Conservation (phyloP, 495 filamentous ascomycete genomes). For the Neurospora sp. region DNA sequence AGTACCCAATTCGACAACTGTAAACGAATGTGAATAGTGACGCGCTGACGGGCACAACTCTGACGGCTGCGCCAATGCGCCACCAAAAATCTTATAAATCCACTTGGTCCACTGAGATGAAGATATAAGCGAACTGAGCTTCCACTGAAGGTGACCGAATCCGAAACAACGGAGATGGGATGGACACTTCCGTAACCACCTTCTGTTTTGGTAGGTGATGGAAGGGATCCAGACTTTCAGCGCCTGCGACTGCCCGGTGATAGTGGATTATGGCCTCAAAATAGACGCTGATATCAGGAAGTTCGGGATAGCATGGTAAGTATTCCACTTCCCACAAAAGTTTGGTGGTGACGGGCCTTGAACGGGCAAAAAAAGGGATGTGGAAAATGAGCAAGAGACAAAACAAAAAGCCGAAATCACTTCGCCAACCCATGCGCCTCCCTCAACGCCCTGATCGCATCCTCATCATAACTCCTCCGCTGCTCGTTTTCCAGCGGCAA, state of each 20-base stretch:
- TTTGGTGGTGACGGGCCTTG: neutral
- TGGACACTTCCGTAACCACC: neutral
- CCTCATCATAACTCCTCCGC: slow-evolving; percentile 26
- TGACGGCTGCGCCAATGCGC: neutral
- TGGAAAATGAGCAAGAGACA: neutral
- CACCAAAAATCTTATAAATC: neutral
- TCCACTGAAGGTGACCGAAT: neutral
- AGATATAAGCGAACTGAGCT: neutral
- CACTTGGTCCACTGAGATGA: neutral
- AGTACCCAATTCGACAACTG: neutral
- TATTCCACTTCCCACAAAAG: neutral
- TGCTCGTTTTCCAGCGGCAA: slow-evolving; percentile 18
- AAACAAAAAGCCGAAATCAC: neutral
- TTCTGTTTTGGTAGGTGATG: neutral
- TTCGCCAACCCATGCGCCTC: slow-evolving; percentile 19
- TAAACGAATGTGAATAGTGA: neutral
- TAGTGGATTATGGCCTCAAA: neutral
- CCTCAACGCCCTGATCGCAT: slow-evolving; percentile 22
- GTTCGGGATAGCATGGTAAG: neutral
- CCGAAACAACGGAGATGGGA: neutral
- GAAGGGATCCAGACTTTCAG: neutral
- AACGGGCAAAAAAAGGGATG: neutral
- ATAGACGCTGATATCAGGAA: neutral
- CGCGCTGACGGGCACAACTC: neutral
- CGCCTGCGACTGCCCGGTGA: neutral